Evolutionary conservation across 345 rosid genomes (phyloP).

Genomic region (Mercurialis annua): DNA sequence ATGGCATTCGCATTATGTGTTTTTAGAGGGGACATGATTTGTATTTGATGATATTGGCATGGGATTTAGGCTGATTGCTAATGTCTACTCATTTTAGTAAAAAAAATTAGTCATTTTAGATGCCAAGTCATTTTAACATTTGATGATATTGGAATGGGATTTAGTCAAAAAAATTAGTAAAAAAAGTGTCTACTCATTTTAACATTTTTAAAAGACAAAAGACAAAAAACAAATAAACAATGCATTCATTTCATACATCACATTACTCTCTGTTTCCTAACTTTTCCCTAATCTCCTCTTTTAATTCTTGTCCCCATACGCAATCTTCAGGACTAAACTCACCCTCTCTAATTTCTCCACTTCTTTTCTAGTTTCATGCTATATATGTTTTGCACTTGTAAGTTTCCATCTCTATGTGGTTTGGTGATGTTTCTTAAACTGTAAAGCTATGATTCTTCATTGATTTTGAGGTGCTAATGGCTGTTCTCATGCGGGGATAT

Average conservation of each 20-base stretch:
- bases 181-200: slow-evolving; percentile 12
- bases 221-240: slow-evolving; percentile 3
- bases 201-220: background rate
- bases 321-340: background rate
- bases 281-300: slow-evolving; percentile 20
- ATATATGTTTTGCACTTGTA: slow-evolving; percentile 6
- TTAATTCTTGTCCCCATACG: background rate
- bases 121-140: too few species aligned
- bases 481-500: slow-evolving; percentile 22
- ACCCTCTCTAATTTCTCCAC: slow-evolving; percentile 4
- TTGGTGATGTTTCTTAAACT: slow-evolving; percentile 3
- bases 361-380: background rate
- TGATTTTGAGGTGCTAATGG: slow-evolving; percentile 2
- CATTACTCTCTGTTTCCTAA: slow-evolving; percentile 13
- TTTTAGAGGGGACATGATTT: too few species aligned
- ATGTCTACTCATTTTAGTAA: too few species aligned
- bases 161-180: slow-evolving; percentile 18
- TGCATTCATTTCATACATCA: too few species aligned
- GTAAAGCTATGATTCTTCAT: background rate
- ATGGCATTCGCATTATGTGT: too few species aligned
- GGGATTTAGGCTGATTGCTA: too few species aligned
- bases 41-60: too few species aligned
- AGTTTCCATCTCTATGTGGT: slow-evolving; percentile 7
- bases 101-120: too few species aligned
- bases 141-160: too few species aligned